These are phyloP conservation scores for Podaxis rugospora DNA, from an alignment of 768 basidiomycete species.

Conservation along the genomic window DNA sequence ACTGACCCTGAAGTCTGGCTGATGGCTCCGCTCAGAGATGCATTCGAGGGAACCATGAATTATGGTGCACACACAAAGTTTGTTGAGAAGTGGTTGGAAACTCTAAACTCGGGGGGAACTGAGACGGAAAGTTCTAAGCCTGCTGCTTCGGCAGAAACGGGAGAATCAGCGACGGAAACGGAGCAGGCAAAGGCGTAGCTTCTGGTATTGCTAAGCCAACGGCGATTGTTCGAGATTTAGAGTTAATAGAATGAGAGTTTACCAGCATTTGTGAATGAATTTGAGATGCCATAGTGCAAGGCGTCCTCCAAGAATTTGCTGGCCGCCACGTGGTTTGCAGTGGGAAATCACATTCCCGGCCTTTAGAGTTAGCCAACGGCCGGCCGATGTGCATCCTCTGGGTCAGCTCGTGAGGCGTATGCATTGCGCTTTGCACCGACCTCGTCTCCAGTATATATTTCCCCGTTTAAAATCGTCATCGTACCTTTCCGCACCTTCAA, in stretches of 20 bases:
- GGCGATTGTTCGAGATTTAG: background rate
- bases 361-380: background rate
- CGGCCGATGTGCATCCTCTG: background rate
- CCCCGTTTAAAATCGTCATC: background rate
- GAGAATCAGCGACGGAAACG: background rate
- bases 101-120: constrained; percentile 34
- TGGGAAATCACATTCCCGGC: background rate
- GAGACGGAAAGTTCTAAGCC: background rate
- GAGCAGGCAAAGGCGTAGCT: background rate
- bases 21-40: constrained; percentile 38
- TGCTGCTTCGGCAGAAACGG: background rate
- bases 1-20: background rate
- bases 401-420: background rate
- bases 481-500: background rate
- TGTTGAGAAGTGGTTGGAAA: constrained; percentile 62
- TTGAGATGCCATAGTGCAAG: background rate
- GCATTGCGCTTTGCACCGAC: background rate
- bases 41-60: constrained; percentile 55
- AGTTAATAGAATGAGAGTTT: background rate
- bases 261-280: no score
- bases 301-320: background rate
- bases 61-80: constrained; percentile 67
- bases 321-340: background rate
- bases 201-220: background rate
- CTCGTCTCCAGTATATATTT: background rate